phyloP scores from a whole-genome alignment of 768 basidiomycete species.

The Pleurotus platypus region DNA sequence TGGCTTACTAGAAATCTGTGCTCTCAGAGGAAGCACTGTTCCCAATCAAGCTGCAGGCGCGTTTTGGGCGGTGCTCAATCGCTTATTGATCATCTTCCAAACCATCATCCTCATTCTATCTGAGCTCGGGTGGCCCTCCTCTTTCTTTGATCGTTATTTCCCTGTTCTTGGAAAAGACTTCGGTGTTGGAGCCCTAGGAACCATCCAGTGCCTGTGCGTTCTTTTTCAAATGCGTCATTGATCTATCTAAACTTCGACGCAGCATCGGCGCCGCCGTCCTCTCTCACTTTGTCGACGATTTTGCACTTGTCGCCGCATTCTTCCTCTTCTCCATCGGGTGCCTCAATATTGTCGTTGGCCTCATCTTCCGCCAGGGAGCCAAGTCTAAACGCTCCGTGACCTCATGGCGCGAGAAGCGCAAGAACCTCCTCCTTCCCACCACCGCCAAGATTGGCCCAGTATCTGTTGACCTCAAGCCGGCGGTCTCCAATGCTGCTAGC shows the following conservation, averaged over 20 bases:
- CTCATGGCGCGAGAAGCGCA: constrained; percentile 59
- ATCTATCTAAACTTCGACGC: background rate
- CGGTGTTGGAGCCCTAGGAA: constrained; percentile 83
- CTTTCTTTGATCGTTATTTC: constrained; percentile 84
- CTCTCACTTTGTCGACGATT: constrained; percentile 76
- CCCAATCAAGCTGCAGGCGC: constrained; percentile 90
- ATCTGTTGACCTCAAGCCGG: constrained; percentile 27
- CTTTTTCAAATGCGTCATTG: background rate
- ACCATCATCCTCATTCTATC: constrained; percentile 73
- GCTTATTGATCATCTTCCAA: constrained; percentile 83
- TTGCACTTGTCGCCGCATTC: constrained; percentile 85
- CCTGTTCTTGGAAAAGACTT: constrained; percentile 86
- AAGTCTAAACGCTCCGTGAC: constrained; percentile 66
- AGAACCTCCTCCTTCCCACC: constrained; percentile 52
- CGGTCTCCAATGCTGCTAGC: constrained; percentile 19
- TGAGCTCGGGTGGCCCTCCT: constrained; percentile 73
- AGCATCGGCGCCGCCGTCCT: constrained; percentile 70
- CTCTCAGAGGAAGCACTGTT: constrained; percentile 68
- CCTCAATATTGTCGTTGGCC: constrained; percentile 76
- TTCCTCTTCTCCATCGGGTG: constrained; percentile 82
- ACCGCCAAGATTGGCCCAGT: constrained; percentile 30
- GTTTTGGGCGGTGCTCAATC: constrained; percentile 88
- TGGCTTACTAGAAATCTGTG: background rate
- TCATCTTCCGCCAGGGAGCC: constrained; percentile 70
- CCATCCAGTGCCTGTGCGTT: constrained; percentile 80